Evolutionary conservation across 352 stramenopile genomes (phyloP), one percentile per base, ranked within the genome.

Genomic region (Globisporangium barbulae): DNA sequence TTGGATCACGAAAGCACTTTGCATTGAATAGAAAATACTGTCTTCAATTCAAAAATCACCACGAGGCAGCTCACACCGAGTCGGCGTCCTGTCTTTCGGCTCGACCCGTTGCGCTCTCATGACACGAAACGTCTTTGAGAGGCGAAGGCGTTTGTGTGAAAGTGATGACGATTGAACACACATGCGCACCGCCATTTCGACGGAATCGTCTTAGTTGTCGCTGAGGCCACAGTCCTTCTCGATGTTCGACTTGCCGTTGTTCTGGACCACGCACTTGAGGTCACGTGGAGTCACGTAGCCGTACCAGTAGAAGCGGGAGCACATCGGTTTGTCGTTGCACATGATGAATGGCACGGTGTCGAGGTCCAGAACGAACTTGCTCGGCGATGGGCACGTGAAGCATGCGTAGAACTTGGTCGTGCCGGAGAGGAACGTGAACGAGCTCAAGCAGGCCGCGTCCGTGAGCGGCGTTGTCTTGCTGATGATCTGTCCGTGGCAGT

Each of bases 291-390:
- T 66, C 28, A 74, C 33, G 37, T 66, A 52, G 37, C n/a, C 39
- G 53, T 65, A 74, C 42, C 45, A 22, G 44, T 44, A 31, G 47
- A 74, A 69, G 50, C 59, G 58, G 15, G 60, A 65, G 61, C 69
- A 75, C 17, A 75, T 58, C 19, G 69, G 69, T 61, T 66, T 58
- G 65, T 39, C 59, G 22, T 57, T 65, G 59, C 69, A 75, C 53
- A 70, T 60, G 19, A 65, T 56, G 10, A 64, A 59, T 5, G 56
- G 33, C 45, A 59, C 53, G 8, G 28, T 44, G 13, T 61, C 30
- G 25, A 67, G 59, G 59, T 64, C 37, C 15, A 58, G 9, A 15
- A 21, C 21, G 35, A 64, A 64, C n/a, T 47, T 42, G 35, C 54
- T 42, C 22, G 57, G 52, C 22, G 59, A 41, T 6, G 47, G 53